Conservation (phyloP, 192 early-diverging fungal genomes). For the Chytriomyces sp. region DNA sequence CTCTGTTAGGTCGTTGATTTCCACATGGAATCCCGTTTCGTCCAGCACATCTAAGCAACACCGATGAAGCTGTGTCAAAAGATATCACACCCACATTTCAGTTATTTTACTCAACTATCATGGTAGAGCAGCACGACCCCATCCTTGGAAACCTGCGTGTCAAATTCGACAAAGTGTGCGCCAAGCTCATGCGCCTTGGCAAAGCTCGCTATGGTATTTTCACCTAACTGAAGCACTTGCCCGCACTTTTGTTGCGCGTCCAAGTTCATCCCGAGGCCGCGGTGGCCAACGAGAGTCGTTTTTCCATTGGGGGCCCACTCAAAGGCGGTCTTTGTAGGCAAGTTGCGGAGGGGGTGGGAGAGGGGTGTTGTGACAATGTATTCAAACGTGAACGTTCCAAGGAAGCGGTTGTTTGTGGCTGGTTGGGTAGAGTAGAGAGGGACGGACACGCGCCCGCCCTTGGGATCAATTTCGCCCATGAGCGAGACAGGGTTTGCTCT, state of each 20-base stretch:
- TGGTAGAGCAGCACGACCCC: slow-evolving; percentile 87
- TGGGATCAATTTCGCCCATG: neutral
- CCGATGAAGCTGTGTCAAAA: neutral
- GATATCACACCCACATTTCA: neutral
- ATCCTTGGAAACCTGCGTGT: slow-evolving; percentile 93
- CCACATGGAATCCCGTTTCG: slow-evolving; percentile 41
- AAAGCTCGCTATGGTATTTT: slow-evolving; percentile 90
- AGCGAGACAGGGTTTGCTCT: neutral
- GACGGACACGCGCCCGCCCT: neutral
- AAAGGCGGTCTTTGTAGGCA: neutral
- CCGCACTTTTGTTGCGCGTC: neutral
- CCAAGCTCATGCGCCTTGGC: slow-evolving; percentile 80
- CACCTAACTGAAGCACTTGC: slow-evolving; percentile 73
- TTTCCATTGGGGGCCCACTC: neutral
- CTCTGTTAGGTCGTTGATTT: slow-evolving; percentile 40
- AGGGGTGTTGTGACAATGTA: neutral
- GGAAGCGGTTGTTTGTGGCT: neutral
- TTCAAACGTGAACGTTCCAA: neutral
- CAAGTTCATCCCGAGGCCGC: slow-evolving; percentile 33
- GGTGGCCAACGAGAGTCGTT: slow-evolving; percentile 26
- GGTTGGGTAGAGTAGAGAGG: neutral
- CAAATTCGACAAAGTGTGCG: slow-evolving; percentile 89
- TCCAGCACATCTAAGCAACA: slow-evolving; percentile 44
- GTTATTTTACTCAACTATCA: slow-evolving; percentile 67
- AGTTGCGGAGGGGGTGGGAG: neutral